Evolutionary conservation across 495 filamentous ascomycete genomes (phyloP).

Genomic region (Xylaria longipes): DNA sequence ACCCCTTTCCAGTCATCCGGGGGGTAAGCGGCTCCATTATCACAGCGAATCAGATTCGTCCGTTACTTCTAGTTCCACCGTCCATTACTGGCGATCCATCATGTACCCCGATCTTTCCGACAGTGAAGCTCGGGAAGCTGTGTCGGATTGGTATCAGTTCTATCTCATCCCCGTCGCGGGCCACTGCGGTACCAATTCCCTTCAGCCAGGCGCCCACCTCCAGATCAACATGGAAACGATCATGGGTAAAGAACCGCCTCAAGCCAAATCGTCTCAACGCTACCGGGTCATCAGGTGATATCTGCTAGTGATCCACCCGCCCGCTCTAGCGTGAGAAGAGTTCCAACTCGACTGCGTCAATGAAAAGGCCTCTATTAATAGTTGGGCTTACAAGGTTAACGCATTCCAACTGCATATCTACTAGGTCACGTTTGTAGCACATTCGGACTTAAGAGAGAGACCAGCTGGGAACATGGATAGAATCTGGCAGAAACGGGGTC

Average conservation of each 20-base stretch:
- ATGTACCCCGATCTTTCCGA: conserved; percentile 54
- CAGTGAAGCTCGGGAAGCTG: conserved; percentile 37
- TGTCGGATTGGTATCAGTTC: conserved; percentile 58
- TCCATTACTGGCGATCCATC: conserved; percentile 51
- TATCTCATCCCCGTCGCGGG: conserved; percentile 59
- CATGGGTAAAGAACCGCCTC: conserved; percentile 58
- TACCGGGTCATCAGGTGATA: conserved; percentile 38
- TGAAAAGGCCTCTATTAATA: conserved; percentile 49
- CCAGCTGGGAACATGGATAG: neutral
- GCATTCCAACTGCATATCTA: conserved; percentile 28
- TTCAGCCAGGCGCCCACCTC: conserved; percentile 53
- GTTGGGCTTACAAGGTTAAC: conserved; percentile 39
- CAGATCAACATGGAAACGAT: conserved; percentile 49
- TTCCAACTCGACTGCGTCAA: conserved; percentile 47
- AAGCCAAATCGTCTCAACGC: conserved; percentile 45
- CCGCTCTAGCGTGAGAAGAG: conserved; percentile 47
- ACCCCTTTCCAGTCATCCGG: no score
- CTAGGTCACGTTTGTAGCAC: neutral
- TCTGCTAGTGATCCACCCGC: conserved; percentile 56
- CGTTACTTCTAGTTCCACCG: no score
- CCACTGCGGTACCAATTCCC: conserved; percentile 51
- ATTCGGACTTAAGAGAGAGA: neutral
- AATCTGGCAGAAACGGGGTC: neutral
- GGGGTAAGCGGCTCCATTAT: no score
- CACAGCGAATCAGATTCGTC: no score